phyloP scores from a whole-genome alignment of 1,284 basidiomycete species.

The Moesziomyces parantarcticus region DNA sequence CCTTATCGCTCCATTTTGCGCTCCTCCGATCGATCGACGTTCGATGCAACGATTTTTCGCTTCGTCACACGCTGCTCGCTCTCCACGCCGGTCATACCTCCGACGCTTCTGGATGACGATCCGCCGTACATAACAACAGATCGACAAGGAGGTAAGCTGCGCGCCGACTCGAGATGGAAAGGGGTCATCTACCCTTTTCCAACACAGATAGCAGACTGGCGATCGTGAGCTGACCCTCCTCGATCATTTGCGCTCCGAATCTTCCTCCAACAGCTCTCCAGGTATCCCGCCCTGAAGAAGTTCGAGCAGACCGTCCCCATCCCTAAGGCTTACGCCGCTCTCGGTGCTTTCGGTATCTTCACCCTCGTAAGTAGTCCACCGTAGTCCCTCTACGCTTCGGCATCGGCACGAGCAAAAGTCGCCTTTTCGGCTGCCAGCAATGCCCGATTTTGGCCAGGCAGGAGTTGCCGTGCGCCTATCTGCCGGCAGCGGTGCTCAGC shows the following conservation, averaged over 20 bases:
- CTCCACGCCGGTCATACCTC: background rate
- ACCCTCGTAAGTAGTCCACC: constrained; percentile 53
- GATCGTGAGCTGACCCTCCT: background rate
- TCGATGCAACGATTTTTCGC: background rate
- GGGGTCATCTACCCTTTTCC: background rate
- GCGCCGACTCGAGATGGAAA: background rate
- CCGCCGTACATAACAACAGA: constrained; percentile 70
- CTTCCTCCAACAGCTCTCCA: constrained; percentile 77
- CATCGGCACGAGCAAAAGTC: background rate
- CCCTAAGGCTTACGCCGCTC: constrained; percentile 89
- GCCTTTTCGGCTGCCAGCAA: too few relatives aligned
- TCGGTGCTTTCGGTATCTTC: constrained; percentile 77
- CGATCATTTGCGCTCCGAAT: background rate
- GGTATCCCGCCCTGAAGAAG: constrained; percentile 77
- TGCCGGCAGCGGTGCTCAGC: too few relatives aligned
- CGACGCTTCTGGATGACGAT: background rate
- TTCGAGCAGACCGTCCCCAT: constrained; percentile 90
- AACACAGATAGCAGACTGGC: background rate
- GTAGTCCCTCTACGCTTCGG: background rate
- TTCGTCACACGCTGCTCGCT: background rate
- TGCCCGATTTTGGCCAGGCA: too few relatives aligned
- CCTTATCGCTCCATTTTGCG: background rate
- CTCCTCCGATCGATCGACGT: background rate
- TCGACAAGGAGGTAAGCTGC: constrained; percentile 89
- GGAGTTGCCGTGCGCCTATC: too few relatives aligned